These are phyloP conservation scores for Rhynchospora tenuis DNA, from an alignment of 176 grass and related monocot species.

Conservation along the genomic window DNA sequence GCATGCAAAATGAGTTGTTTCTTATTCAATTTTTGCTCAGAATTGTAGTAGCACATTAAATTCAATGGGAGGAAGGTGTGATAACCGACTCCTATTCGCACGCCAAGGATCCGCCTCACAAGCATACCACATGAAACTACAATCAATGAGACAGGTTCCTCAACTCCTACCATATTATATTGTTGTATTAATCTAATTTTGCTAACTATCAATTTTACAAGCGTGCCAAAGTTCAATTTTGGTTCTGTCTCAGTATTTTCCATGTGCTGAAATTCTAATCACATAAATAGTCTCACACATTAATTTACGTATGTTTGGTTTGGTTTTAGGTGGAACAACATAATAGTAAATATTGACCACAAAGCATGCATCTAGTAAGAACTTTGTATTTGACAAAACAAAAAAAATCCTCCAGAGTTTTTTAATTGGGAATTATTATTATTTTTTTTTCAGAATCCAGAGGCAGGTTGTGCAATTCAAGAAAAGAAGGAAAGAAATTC, in stretches of 20 bases:
- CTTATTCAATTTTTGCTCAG: slow-evolving; percentile 13
- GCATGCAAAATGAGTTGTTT: background rate
- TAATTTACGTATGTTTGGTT: background rate
- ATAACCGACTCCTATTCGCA: slow-evolving; percentile 33
- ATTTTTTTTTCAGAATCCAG: slow-evolving; percentile 17
- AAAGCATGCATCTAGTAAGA: background rate
- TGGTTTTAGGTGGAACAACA: background rate
- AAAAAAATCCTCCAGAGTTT: too few relatives aligned
- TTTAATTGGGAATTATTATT: background rate
- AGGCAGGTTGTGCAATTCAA: background rate
- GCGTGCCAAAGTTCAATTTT: background rate
- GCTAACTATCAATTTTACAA: background rate
- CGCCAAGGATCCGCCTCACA: slow-evolving; percentile 32
- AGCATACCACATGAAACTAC: slow-evolving; percentile 28
- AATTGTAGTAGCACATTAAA: slow-evolving; percentile 39
- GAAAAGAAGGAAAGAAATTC: background rate
- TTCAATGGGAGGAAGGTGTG: slow-evolving; percentile 6
- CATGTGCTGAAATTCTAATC: background rate
- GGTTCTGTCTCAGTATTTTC: background rate
- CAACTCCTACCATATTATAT: background rate
- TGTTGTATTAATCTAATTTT: background rate
- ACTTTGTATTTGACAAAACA: background rate
- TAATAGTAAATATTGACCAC: background rate
- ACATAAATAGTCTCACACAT: background rate
- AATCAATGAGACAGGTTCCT: background rate